Base-by-base conservation (phyloP, 768 basidiomycete species). In the Tricholoma bakamatsutake region DNA sequence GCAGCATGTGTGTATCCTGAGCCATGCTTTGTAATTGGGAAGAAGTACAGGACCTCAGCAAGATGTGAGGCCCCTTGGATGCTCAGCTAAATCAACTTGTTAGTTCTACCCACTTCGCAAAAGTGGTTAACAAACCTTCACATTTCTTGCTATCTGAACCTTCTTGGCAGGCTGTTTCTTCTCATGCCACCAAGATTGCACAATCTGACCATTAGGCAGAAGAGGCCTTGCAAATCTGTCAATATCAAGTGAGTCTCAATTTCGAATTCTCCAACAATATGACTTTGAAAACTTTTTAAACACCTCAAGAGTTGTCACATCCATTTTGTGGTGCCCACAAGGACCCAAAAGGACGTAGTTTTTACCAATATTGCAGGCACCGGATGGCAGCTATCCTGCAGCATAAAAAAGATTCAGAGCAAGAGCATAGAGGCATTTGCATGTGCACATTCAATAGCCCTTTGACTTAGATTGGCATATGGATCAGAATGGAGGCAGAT, bases 401-500 rank as follows among this genome's bases (percentile, higher is more conserved):
- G 28, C 47, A 34, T 18, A 18, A 9, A 54, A 52, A 31, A 60
- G 51, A 13, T 59, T 42, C 1, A 59, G 49, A 43, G 56, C 15
- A 27, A 61, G 43, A 17, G 45, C 31, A 18, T 56, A 62, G 18
- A 64, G 51, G 53, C 53, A 35, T 57, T 62, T 5, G 55, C 37
- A 24, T 58, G 49, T 0, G 43, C 39, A 5, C 28, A 50, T 10
- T 46, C 37, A 3, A 60, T 18, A 1, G 42, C 33, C 28, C 46
- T 8, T 13, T 37, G 46, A 6, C 51, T 52, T 2, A 64, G 56
- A 45, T 64, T 61, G 15, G 37, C 51, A 55, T 57, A 64, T 1
- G 59, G 59, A 34, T 52, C 57, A 6, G 59, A 64, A 8, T 42
- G 51, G 33, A 60, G 61, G 11, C 34, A 7, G 8, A 64, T 53